Evolutionary conservation across 2,329 filamentous ascomycete genomes (phyloP).

Genomic region (Xylaria polymorpha): DNA sequence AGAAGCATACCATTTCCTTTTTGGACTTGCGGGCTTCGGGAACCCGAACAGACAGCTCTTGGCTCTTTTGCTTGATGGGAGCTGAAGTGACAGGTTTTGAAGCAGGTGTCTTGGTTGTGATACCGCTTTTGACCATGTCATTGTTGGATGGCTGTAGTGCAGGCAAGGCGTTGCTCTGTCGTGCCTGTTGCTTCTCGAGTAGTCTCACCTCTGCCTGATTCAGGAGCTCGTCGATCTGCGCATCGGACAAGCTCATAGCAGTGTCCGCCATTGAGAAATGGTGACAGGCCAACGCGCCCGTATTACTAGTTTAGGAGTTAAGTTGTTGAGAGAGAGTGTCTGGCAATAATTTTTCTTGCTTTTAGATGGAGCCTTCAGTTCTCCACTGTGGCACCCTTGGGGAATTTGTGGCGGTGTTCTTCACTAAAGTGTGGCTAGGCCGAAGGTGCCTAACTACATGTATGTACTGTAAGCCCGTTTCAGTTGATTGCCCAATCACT

Average conservation of each 20-base stretch:
- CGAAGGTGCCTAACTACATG: not conserved
- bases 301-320: slow-evolving; percentile 10
- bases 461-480: not conserved
- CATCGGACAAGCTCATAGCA: slow-evolving; percentile 66
- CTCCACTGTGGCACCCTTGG: slow-evolving; percentile 19
- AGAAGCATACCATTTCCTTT: slow-evolving; percentile 49
- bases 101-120: slow-evolving; percentile 27
- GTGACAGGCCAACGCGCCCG: slow-evolving; percentile 27
- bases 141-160: slow-evolving; percentile 48
- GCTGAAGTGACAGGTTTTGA: slow-evolving; percentile 32
- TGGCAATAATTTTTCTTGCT: slow-evolving; percentile 24
- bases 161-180: slow-evolving; percentile 47
- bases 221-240: slow-evolving; percentile 72
- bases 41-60: slow-evolving; percentile 46
- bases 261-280: slow-evolving; percentile 45
- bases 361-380: slow-evolving; percentile 6
- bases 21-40: slow-evolving; percentile 46
- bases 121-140: slow-evolving; percentile 38
- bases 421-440: not conserved
- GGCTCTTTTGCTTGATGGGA: slow-evolving; percentile 24
- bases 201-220: slow-evolving; percentile 71
- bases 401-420: not conserved
- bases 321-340: not conserved
- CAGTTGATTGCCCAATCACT: slow-evolving; percentile 27
- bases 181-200: slow-evolving; percentile 44